Percentiles rank a stretch among this genome's conserved stretches.
Conservation (phyloP, 2,329 filamentous ascomycete species). For the Botrytis squamosa region DNA sequence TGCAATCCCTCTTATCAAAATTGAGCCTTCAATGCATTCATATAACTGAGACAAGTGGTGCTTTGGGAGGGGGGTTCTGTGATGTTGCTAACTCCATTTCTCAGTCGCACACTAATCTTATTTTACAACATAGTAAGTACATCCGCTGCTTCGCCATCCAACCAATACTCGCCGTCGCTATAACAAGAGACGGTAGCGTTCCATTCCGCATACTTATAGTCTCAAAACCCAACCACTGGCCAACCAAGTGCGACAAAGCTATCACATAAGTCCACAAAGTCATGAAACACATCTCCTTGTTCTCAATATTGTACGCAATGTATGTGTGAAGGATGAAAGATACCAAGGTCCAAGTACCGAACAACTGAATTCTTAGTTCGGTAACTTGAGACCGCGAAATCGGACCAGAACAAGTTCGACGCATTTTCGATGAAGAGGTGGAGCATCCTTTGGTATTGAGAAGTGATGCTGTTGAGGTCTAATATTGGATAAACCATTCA, state of each 20-base stretch:
- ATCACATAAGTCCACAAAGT: conserved; percentile 61
- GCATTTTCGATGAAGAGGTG: not conserved
- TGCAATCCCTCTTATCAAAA: not conserved
- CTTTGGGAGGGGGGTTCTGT: not conserved
- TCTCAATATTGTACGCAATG: conserved; percentile 62
- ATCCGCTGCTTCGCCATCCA: not conserved
- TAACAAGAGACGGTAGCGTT: not conserved
- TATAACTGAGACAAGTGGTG: not conserved
- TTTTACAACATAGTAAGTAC: not conserved
- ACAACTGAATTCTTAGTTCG: conserved; percentile 70
- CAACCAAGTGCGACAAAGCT: conserved; percentile 46
- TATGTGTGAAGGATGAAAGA: conserved; percentile 59
- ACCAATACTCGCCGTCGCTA: not conserved
- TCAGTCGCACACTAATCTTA: not conserved
- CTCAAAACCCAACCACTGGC: conserved; percentile 9
- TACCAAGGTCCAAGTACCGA: conserved; percentile 68
- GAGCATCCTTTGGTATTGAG: not conserved
- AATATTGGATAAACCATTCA: no score
- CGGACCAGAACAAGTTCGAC: not conserved
- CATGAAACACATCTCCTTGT: conserved; percentile 57
- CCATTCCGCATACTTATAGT: not conserved
- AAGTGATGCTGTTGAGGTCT: not conserved
- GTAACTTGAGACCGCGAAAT: not conserved
- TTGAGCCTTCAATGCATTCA: not conserved
- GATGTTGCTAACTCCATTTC: not conserved